These are phyloP conservation scores for Talaromyces ruber DNA, from an alignment of 495 filamentous ascomycete genomes.

Conservation along the genomic window DNA sequence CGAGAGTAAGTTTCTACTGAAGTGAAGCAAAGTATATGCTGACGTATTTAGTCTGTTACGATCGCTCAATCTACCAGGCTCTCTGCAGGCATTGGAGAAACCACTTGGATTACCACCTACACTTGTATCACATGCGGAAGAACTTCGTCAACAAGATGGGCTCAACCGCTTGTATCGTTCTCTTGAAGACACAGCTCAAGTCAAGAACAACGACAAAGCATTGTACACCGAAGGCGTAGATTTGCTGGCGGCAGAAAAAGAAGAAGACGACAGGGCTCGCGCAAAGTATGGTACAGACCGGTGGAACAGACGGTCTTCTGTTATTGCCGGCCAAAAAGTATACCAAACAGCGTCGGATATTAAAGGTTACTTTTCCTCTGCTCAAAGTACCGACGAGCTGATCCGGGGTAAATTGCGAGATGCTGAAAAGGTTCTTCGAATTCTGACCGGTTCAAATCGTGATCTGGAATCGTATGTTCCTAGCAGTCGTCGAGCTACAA, in stretches of 20 bases:
- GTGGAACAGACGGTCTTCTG: slow-evolving; percentile 66
- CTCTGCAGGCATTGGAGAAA: slow-evolving; percentile 89
- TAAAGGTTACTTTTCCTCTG: slow-evolving; percentile 78
- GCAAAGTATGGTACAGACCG: slow-evolving; percentile 80
- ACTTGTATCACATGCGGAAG: slow-evolving; percentile 83
- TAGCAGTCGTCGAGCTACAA: slow-evolving; percentile 65
- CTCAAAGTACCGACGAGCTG: slow-evolving; percentile 71
- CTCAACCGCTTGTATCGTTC: slow-evolving; percentile 62
- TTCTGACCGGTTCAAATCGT: slow-evolving; percentile 70
- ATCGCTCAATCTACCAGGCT: slow-evolving; percentile 83
- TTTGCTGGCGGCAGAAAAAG: slow-evolving; percentile 66
- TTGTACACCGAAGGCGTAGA: slow-evolving; percentile 77
- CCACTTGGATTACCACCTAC: slow-evolving; percentile 84
- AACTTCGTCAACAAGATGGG: slow-evolving; percentile 89
- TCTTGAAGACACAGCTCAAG: slow-evolving; percentile 77
- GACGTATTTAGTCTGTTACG: slow-evolving; percentile 46
- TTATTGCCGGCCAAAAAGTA: slow-evolving; percentile 62
- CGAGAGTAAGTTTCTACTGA: slow-evolving; percentile 47
- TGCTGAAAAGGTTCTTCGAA: slow-evolving; percentile 61
- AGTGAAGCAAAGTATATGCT: neutral
- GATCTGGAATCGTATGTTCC: slow-evolving; percentile 84
- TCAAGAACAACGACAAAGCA: slow-evolving; percentile 65
- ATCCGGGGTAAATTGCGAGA: slow-evolving; percentile 72
- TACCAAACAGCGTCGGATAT: slow-evolving; percentile 71
- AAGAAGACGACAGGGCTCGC: slow-evolving; percentile 69